phyloP scores from a whole-genome alignment of 2,329 filamentous ascomycete species.

The Monosporascus sp. region DNA sequence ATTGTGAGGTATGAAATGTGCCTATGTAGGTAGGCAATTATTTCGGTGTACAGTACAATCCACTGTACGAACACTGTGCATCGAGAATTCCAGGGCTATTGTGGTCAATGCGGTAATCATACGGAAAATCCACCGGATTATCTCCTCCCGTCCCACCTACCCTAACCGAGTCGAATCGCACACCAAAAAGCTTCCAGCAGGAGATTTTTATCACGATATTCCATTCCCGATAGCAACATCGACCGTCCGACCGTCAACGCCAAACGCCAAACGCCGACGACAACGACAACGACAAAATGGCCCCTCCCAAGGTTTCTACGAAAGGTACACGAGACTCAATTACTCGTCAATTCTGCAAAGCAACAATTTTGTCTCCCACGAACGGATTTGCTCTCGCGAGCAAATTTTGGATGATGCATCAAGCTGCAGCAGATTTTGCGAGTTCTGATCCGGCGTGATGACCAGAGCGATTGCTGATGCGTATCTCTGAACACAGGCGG shows the following conservation, averaged over 20 bases:
- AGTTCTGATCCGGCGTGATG: constrained; percentile 47
- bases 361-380: constrained; percentile 1
- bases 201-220: constrained; percentile 1
- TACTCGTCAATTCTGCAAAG: neutral
- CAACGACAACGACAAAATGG: constrained; percentile 30
- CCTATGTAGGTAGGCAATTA: too few relatives aligned
- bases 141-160: too few relatives aligned
- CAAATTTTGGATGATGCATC: constrained; percentile 39
- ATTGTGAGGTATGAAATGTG: too few relatives aligned
- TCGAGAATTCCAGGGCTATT: too few relatives aligned
- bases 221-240: neutral
- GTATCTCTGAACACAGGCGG: constrained; percentile 46
- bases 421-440: constrained; percentile 73
- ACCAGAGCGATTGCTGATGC: constrained; percentile 66
- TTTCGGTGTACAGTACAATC: too few relatives aligned
- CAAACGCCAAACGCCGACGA: constrained; percentile 1
- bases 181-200: neutral
- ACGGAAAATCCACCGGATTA: too few relatives aligned
- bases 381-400: constrained; percentile 7
- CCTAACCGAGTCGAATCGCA: neutral
- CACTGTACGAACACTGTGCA: too few relatives aligned
- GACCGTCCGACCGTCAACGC: neutral
- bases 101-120: too few relatives aligned
- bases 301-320: constrained; percentile 34
- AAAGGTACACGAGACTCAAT: constrained; percentile 39